Conservation (phyloP, 306 rosid species). For the Malus asiatica region DNA sequence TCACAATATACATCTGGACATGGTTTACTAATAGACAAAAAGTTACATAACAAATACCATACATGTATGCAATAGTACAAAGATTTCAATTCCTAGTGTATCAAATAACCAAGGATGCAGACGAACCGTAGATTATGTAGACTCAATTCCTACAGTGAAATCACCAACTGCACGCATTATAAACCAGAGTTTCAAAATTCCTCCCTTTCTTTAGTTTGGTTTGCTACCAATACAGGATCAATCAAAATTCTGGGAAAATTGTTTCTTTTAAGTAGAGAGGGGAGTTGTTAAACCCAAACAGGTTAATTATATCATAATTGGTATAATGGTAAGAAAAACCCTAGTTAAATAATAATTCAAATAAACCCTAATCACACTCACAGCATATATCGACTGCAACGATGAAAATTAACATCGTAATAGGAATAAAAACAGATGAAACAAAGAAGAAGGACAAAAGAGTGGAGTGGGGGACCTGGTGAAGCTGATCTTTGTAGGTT, state of each 20-base stretch:
- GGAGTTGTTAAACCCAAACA: not conserved
- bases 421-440: not conserved
- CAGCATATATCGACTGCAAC: not conserved
- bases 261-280: not conserved
- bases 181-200: not conserved
- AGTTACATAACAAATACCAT: not conserved
- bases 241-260: not conserved
- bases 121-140: not conserved
- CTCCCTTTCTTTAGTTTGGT: not conserved
- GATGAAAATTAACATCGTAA: not conserved
- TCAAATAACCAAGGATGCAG: not conserved
- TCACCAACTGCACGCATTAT: not conserved
- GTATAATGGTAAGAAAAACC: not conserved
- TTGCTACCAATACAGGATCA: not conserved
- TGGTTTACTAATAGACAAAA: not conserved
- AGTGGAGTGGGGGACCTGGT: conserved; percentile 37
- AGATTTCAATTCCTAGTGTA: not conserved
- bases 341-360: not conserved
- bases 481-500: conserved; percentile 74
- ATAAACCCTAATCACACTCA: not conserved
- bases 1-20: not conserved
- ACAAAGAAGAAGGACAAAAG: not conserved
- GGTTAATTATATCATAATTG: not conserved
- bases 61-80: not conserved
- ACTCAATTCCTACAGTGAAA: not conserved